Base-by-base conservation (phyloP, 2,329 filamentous ascomycete species). In the Pestalotiopsis sp. region DNA sequence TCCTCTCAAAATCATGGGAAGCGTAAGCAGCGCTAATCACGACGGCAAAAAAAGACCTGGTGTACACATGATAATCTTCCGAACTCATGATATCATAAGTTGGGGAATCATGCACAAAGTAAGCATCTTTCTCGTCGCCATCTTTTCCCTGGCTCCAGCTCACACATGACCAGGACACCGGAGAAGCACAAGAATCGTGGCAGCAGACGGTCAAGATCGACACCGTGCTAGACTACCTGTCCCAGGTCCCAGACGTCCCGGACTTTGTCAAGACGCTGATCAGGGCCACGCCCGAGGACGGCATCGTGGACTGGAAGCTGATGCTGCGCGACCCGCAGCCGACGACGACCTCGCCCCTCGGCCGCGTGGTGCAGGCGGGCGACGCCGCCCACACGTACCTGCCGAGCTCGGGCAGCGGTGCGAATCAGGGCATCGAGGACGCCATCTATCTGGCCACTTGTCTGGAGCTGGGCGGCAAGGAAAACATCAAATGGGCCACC, bases 101-200 rank as follows among this genome's bases (percentile, higher is more conserved):
- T 68, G 67, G 62, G 45, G 52, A 4, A 39, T 68, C 49, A 65
- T 59, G 31, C 62, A 68, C 23, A 68, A 60, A 45, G 60, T 68
- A 59, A 20, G 25, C 58, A 23, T 6, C 3, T n/a, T 13, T 5
- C 39, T 20, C n/a, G 3, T 13, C 17, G 49, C 36, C 45, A 49
- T 9, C 45, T n/a, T 3, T 52, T 9, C 12, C 3, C 2, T 20
- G 2, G 27, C 41, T 27, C 4, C 5, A 36, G 58, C 31, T 57
- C 25, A 66, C 45, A 6, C 25, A 13, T 31, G 11, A 13, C 2
- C 12, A 66, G 64, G 27, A 57, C 11, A 17, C 58, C 20, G 64
- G 52, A n/a, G 31, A 23, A 23, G 45, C 64, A 3, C 20, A 31
- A 23, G 64, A 66, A 23, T 66, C 65, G 9, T 66, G 65, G 65